These are phyloP conservation scores for Acarospora socialis DNA, from an alignment of 2,329 filamentous ascomycete species.

Conservation along the genomic window DNA sequence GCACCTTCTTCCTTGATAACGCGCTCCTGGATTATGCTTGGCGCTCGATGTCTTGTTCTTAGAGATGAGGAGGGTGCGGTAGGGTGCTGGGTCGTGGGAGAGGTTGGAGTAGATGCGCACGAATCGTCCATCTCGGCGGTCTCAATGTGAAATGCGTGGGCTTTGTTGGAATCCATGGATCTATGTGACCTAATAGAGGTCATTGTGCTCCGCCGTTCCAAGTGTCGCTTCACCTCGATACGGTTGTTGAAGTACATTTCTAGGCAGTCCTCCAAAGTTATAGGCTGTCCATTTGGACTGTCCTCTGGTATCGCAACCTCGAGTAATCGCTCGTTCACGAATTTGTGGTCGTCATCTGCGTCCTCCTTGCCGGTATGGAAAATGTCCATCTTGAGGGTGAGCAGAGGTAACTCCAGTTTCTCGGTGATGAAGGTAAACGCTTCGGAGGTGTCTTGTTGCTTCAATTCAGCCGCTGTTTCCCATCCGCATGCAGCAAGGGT, in stretches of 20 bases:
- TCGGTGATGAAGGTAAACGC: conserved; percentile 92
- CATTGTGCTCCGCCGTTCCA: conserved; percentile 44
- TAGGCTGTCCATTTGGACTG: conserved; percentile 46
- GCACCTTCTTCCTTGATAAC: conserved; percentile 39
- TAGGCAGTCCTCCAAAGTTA: conserved; percentile 80
- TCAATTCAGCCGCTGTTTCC: conserved; percentile 60
- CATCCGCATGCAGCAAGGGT: conserved; percentile 76
- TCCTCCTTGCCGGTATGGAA: conserved; percentile 81
- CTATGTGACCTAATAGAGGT: conserved; percentile 17
- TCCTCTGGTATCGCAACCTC: conserved; percentile 81
- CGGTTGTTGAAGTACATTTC: conserved; percentile 91
- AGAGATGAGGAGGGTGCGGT: conserved; percentile 11
- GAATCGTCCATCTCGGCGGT: conserved; percentile 10
- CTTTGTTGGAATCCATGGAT: conserved; percentile 10
- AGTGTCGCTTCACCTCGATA: conserved; percentile 72
- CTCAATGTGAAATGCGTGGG: conserved; percentile 10
- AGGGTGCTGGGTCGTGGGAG: conserved; percentile 12
- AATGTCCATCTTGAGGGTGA: conserved; percentile 86
- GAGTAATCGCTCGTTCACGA: conserved; percentile 78
- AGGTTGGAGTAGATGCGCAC: conserved; percentile 14
- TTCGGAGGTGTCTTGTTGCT: conserved; percentile 91
- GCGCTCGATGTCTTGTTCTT: conserved; percentile 17
- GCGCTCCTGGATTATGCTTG: conserved; percentile 48
- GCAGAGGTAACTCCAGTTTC: conserved; percentile 68
- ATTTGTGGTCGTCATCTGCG: conserved; percentile 80